Percentiles rank a stretch among this genome's conserved stretches.
Evolutionary conservation across 129 eudicot species (phyloP).

Genomic region (Gnaphalium uliginosum): DNA sequence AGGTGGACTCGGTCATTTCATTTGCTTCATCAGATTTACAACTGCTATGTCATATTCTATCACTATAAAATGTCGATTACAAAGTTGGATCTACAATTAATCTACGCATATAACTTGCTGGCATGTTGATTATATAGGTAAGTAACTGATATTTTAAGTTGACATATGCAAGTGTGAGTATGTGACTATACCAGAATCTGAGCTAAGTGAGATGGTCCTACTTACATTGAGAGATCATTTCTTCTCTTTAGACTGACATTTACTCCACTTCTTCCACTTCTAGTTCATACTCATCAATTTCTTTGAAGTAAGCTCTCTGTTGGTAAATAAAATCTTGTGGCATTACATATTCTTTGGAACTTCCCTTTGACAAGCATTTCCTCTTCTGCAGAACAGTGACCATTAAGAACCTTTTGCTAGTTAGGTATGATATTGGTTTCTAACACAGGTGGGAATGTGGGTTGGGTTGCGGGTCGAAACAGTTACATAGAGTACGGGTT

Average conservation of each 20-base stretch:
- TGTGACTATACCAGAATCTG: conserved; percentile 29
- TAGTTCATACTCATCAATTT: conserved; percentile 70
- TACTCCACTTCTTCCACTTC: conserved; percentile 53
- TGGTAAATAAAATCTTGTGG: conserved; percentile 59
- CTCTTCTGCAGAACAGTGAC: conserved; percentile 47
- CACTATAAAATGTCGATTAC: conserved; percentile 5
- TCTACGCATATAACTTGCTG: conserved; percentile 2
- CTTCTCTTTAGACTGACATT: conserved; percentile 29
- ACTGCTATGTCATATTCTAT: conserved; percentile 6
- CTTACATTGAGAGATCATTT: conserved; percentile 20
- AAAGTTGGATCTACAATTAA: neutral
- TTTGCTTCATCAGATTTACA: conserved; percentile 13
- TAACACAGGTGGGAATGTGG: neutral
- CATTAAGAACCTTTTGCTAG: neutral
- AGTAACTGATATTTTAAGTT: neutral
- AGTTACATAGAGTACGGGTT: neutral
- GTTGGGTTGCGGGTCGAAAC: neutral
- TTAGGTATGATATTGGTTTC: neutral
- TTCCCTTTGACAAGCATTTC: conserved; percentile 34
- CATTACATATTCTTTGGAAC: conserved; percentile 27
- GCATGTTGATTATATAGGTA: conserved; percentile 6
- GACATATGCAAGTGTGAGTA: conserved; percentile 23
- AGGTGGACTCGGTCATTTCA: neutral
- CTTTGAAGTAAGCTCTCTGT: conserved; percentile 64
- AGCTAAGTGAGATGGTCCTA: conserved; percentile 14